Evolutionary conservation across 2,329 filamentous ascomycete genomes (phyloP).

Genomic region (Plenodomus biglobosus): DNA sequence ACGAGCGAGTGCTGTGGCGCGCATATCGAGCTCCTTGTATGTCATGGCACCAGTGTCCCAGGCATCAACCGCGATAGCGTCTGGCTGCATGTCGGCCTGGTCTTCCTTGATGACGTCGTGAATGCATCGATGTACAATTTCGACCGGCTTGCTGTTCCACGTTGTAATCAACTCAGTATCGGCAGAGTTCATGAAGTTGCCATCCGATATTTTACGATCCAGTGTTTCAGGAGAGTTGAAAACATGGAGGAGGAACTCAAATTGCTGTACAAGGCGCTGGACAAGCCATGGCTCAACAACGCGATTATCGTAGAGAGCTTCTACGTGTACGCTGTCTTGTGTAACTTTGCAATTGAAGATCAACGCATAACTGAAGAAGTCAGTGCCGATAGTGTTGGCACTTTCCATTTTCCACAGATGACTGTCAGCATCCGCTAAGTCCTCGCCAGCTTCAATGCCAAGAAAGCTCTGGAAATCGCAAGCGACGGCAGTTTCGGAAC

Average conservation of each 20-base stretch:
- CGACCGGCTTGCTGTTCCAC: conserved; percentile 32
- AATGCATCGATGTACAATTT: conserved; percentile 29
- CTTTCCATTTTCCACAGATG: conserved; percentile 38
- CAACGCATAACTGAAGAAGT: conserved; percentile 43
- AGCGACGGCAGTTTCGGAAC: conserved; percentile 45
- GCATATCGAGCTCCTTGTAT: conserved; percentile 34
- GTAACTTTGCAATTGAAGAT: conserved; percentile 36
- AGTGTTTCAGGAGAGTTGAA: conserved; percentile 21
- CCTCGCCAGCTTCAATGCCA: conserved; percentile 44
- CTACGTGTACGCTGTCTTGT: conserved; percentile 22
- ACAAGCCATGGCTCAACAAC: conserved; percentile 35
- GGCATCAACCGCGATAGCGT: conserved; percentile 28
- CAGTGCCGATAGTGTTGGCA: conserved; percentile 36
- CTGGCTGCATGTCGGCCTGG: conserved; percentile 19
- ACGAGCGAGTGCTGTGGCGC: conserved; percentile 28
- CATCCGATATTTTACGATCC: conserved; percentile 14
- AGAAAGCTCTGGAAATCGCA: conserved; percentile 53
- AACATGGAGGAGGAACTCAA: conserved; percentile 29
- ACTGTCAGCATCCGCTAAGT: conserved; percentile 30
- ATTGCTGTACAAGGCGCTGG: conserved; percentile 30
- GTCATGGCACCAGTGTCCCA: conserved; percentile 33
- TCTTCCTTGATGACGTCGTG: conserved; percentile 33
- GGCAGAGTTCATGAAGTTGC: conserved; percentile 23
- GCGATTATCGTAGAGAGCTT: conserved; percentile 34
- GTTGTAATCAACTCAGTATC: conserved; percentile 22